phyloP scores from a whole-genome alignment of 129 eudicot genomes.

The Saposhnikovia divaricata region DNA sequence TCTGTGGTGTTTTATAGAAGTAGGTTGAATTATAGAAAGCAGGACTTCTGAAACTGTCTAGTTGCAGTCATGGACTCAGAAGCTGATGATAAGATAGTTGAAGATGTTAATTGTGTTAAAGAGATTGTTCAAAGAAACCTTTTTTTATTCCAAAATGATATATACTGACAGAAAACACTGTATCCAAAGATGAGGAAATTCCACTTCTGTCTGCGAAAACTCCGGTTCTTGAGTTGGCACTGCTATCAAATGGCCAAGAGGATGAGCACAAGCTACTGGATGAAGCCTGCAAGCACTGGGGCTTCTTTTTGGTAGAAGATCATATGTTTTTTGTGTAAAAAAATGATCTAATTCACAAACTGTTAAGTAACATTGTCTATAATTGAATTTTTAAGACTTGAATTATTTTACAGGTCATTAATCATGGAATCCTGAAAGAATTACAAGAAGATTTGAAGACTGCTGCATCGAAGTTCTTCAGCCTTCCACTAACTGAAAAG shows the following conservation, averaged over 20 bases:
- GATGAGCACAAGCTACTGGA: constrained; percentile 9
- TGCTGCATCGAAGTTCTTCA: no score
- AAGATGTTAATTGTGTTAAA: neutral
- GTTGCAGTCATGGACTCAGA: constrained; percentile 7
- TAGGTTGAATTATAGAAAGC: no score
- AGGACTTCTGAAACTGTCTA: neutral
- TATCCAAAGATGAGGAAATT: neutral
- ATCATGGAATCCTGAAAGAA: neutral
- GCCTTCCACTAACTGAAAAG: no score
- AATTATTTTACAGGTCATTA: neutral
- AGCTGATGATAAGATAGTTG: neutral
- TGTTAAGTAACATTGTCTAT: neutral
- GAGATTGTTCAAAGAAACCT: constrained; percentile 3
- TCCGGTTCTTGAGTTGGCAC: constrained; percentile 3
- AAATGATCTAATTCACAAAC: no score
- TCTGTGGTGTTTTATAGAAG: no score
- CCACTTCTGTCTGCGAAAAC: neutral
- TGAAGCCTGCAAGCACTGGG: constrained; percentile 11
- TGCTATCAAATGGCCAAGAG: constrained; percentile 2
- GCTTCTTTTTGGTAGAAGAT: constrained; percentile 6
- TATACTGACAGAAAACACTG: neutral
- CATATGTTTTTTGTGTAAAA: neutral
- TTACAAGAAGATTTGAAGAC: neutral
- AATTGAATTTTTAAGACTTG: neutral
- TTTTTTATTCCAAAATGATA: constrained; percentile 7